Percentiles rank a stretch among this genome's conserved stretches.
phyloP scores from a whole-genome alignment of 2,329 filamentous ascomycete species.

The Phaeosphaeria sp. region DNA sequence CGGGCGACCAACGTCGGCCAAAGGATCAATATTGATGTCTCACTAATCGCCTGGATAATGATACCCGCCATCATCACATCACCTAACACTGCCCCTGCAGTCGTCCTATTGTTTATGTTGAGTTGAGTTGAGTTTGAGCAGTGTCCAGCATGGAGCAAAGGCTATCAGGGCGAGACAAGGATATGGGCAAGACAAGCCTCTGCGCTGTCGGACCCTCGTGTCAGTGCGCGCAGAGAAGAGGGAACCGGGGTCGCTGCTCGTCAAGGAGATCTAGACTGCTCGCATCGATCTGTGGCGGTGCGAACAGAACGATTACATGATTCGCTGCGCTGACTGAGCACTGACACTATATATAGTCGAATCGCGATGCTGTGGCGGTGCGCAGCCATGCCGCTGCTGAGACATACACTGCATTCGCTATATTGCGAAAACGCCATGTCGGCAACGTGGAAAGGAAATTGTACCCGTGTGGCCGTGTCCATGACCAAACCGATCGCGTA shows the following conservation, averaged over 20 bases:
- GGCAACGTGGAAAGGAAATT: background rate
- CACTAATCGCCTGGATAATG: constrained; percentile 24
- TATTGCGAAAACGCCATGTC: constrained; percentile 1
- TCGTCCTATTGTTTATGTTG: constrained; percentile 2
- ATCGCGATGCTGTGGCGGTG: constrained; percentile 13
- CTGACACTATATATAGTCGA: constrained; percentile 4
- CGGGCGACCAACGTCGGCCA: constrained; percentile 16
- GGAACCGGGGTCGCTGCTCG: constrained; percentile 24
- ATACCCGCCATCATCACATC: constrained; percentile 13
- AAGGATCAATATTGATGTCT: constrained; percentile 18
- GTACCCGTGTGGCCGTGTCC: constrained; percentile 4
- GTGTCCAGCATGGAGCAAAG: constrained; percentile 15
- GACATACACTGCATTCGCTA: constrained; percentile 8
- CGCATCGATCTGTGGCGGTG: constrained; percentile 16
- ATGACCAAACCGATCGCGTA: constrained; percentile 32
- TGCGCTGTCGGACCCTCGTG: constrained; percentile 17
- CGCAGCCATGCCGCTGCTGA: constrained; percentile 2
- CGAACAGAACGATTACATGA: constrained; percentile 5
- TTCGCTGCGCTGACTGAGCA: constrained; percentile 1
- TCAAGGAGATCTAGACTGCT: constrained; percentile 24
- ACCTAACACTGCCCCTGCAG: constrained; percentile 31
- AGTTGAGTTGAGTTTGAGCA: constrained; percentile 9
- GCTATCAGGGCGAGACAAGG: constrained; percentile 14
- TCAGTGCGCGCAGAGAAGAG: constrained; percentile 1
- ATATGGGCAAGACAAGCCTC: constrained; percentile 37